Percentiles rank a stretch among this genome's conserved stretches.
Conservation (phyloP, 1,284 basidiomycete species). For the Ganoderma leucocontextum region DNA sequence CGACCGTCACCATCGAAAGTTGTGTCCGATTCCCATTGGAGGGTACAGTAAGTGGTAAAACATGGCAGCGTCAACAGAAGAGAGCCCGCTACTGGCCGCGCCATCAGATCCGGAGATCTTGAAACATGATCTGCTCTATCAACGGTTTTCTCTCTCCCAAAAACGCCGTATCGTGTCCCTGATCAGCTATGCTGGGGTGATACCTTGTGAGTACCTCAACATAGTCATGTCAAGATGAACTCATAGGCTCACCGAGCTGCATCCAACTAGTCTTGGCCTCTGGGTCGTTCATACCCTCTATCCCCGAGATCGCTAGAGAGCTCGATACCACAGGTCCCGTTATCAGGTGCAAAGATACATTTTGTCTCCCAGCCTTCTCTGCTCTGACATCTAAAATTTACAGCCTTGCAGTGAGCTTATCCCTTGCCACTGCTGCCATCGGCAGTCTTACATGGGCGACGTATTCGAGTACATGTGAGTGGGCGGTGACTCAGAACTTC, state of each 20-base stretch:
- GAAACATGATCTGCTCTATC: constrained; percentile 34
- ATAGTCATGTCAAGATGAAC: background rate
- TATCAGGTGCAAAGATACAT: constrained; percentile 57
- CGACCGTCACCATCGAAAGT: background rate
- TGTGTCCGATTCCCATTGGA: background rate
- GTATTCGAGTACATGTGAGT: constrained; percentile 60
- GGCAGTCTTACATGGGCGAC: constrained; percentile 60
- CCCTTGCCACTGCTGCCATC: constrained; percentile 51
- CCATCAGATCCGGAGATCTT: constrained; percentile 23
- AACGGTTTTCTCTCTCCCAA: constrained; percentile 37
- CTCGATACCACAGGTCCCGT: constrained; percentile 60
- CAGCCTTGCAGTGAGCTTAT: constrained; percentile 54
- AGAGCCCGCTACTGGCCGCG: constrained; percentile 29
- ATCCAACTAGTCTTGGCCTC: constrained; percentile 65
- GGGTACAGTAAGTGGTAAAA: background rate
- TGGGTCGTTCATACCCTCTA: constrained; percentile 73
- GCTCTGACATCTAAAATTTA: constrained; percentile 3
- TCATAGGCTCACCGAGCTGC: background rate
- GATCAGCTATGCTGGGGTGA: constrained; percentile 59
- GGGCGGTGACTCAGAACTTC: background rate
- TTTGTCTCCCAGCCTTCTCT: background rate
- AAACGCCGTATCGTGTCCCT: constrained; percentile 60
- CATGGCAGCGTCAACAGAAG: constrained; percentile 28
- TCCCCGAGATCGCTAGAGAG: constrained; percentile 71
- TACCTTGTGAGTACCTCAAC: constrained; percentile 53